phyloP scores from a whole-genome alignment of 345 rosid species.

The Brassica carinata region DNA sequence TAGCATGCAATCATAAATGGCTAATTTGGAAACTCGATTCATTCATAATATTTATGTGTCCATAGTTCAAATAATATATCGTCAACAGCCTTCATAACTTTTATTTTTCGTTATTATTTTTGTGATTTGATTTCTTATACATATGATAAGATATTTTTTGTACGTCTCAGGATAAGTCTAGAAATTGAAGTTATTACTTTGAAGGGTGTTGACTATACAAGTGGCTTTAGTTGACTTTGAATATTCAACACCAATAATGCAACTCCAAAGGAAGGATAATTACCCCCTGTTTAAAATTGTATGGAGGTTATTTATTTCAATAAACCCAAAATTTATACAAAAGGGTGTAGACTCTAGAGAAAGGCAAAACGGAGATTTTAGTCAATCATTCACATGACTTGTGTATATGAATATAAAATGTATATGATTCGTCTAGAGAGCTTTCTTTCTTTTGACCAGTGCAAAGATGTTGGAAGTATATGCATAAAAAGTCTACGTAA shows the following conservation, averaged over 20 bases:
- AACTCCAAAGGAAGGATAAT: slow-evolving; percentile 26
- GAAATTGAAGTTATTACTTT: slow-evolving; percentile 6
- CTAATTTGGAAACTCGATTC: not conserved
- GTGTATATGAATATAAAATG: not conserved
- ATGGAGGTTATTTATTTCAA: not conserved
- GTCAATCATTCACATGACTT: slow-evolving; percentile 1
- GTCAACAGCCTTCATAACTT: not conserved
- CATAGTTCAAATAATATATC: not conserved
- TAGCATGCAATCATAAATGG: slow-evolving; percentile 11
- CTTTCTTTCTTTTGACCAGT: slow-evolving; percentile 30
- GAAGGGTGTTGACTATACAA: slow-evolving; percentile 21
- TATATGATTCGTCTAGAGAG: slow-evolving; percentile 7
- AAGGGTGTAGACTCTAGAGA: slow-evolving; percentile 13
- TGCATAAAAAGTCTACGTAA: slow-evolving; percentile 8
- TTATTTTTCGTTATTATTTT: not conserved
- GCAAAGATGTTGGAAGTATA: slow-evolving; percentile 28
- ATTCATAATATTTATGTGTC: not conserved
- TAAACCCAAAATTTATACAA: not conserved
- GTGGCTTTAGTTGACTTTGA: slow-evolving; percentile 36
- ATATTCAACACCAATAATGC: slow-evolving; percentile 23
- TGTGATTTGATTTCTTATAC: not conserved
- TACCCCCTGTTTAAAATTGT: not conserved
- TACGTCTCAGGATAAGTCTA: not conserved
- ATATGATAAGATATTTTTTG: not conserved
- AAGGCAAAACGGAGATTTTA: slow-evolving; percentile 7